Base-by-base conservation (phyloP, 495 filamentous ascomycete genomes). In the Venustampulla echinocandica region DNA sequence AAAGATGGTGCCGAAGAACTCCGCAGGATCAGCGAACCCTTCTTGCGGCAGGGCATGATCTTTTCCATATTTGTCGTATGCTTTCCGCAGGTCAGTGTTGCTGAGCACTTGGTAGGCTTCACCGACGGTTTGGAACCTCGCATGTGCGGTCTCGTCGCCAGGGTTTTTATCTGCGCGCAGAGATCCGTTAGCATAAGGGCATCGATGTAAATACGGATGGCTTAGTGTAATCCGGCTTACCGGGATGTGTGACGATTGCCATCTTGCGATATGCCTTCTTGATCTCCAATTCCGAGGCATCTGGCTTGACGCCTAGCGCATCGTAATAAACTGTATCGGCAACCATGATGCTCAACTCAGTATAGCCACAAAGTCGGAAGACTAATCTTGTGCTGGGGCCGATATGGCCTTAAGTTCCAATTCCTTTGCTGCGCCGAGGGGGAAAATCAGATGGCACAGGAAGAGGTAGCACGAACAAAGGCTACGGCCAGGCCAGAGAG, bases 161-260 rank as follows among this genome's bases (percentile, higher is more conserved):
- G 93, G 92, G 63, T 99, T 99, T 71, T 99, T 99, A 66, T 99
- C 92, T 90, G n/a, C n/a, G n/a, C n/a, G n/a, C n/a, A n/a, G n/a
- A n/a, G n/a, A n/a, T n/a, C n/a, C n/a, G n/a, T n/a, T n/a, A n/a
- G n/a, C n/a, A n/a, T n/a, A 47, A 23, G 47, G 13, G 24, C 22
- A 11, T 43, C 34, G 20, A 32, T 17, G 4, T 10, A 37, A 17
- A 5, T 37, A 11, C 15, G 32, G 18, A n/a, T 6, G 10, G 9
- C 23, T 13, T n/a, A 36, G n/a, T 20, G 17, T 25, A 34, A 9
- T 19, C 14, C 18, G n/a, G 50, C 60, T 35, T 59, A 75, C 74
- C 74, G 56, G 78, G 78, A 59, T 81, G 78, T 46, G 77, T 71
- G 43, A 77, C 61, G 58, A 99, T 95, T 36, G 92, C 92, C 23